Conservation (phyloP, 208 protist genomes). For the Naegleria lovaniensis region DNA sequence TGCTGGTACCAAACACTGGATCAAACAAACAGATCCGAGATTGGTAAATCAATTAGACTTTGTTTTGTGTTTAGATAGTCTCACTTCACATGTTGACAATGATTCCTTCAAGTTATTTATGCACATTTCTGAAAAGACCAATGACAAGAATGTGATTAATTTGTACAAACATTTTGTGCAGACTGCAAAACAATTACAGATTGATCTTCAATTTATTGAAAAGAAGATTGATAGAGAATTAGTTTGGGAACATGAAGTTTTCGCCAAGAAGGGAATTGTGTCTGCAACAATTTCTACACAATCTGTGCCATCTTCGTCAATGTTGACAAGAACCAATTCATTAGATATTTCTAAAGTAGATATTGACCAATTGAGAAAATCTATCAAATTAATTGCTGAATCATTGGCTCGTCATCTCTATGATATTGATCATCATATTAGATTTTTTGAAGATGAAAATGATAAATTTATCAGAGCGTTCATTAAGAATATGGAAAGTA, state of each 20-base stretch:
- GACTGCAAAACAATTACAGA: background rate
- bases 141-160: background rate
- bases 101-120: background rate
- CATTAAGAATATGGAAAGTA: background rate
- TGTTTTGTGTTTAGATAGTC: slow-evolving; percentile 1
- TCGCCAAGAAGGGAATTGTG: background rate
- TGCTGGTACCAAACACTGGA: slow-evolving; percentile 6
- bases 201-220: background rate
- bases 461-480: background rate
- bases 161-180: background rate
- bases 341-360: background rate
- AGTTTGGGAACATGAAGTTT: slow-evolving; percentile 24
- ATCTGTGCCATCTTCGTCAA: background rate
- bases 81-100: background rate
- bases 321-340: background rate
- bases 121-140: slow-evolving; percentile 15
- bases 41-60: background rate
- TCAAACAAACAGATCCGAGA: background rate
- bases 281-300: background rate
- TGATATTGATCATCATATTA: background rate
- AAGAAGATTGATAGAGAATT: slow-evolving; percentile 11
- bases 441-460: background rate
- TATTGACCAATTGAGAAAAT: background rate
- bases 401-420: background rate
- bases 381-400: slow-evolving; percentile 7